Conservation (phyloP, 2,329 filamentous ascomycete species). For the Scytalidium lignicola region DNA sequence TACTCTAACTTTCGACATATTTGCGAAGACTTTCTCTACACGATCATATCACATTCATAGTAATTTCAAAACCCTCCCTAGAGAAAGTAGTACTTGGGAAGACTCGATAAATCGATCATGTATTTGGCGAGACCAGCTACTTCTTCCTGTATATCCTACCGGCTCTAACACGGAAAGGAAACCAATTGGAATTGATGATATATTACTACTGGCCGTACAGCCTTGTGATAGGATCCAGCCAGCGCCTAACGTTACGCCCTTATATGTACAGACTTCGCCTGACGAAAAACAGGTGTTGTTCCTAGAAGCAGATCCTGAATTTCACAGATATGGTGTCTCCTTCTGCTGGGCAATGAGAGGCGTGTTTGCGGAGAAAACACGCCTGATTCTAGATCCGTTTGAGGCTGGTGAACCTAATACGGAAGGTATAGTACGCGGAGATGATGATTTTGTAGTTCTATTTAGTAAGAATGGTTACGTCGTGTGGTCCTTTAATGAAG, state of each 20-base stretch:
- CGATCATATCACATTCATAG: conserved; percentile 3
- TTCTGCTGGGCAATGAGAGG: background rate
- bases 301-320: background rate
- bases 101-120: background rate
- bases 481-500: conserved; percentile 20
- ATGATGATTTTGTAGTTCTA: conserved; percentile 19
- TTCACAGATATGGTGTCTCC: background rate
- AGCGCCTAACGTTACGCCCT: background rate
- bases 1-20: conserved; percentile 8
- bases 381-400: background rate
- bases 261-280: background rate
- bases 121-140: conserved; percentile 3
- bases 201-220: background rate
- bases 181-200: background rate
- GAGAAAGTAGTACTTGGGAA: background rate
- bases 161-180: background rate
- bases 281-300: background rate
- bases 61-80: background rate
- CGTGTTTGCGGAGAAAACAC: background rate
- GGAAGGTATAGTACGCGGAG: conserved; percentile 4
- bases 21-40: conserved; percentile 4
- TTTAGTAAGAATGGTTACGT: conserved; percentile 8
- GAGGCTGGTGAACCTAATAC: background rate
- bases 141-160: background rate
- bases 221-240: background rate